Evolutionary conservation across 768 basidiomycete species (phyloP), one percentile per base, ranked within the genome.

Genomic region (Grammothele lineata): DNA sequence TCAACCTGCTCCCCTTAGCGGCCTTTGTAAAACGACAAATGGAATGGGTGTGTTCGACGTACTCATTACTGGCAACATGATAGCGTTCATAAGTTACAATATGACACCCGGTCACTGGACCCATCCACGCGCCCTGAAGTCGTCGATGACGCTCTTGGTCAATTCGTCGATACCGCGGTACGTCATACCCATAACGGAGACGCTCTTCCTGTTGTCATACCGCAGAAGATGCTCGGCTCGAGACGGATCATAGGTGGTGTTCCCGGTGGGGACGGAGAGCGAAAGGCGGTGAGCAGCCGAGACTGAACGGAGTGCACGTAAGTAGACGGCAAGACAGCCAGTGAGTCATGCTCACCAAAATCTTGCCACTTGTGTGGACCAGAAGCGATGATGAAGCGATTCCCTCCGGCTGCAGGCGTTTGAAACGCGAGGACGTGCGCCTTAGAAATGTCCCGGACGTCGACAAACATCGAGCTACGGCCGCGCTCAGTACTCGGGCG

Each of bases 361-460:
- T 59, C 58, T 23, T 57, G 56, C 50, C 55, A 54, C 48, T 59
- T 59, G 40, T 33, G 57, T 0, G 50, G 34, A 3, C 52, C 54
- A 1, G 44, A 43, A 21, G 42, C 46, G 37, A 64, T 57, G 53
- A 73, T 65, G 66, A 72, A 68, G 34, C 74, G 58, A 45, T 74
- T 54, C 10, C 68, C 68, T 4, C 60, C 64, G 2, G 72, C 72
- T 24, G 61, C 64, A 11, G 58, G 54, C 17, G 57, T 57, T 35
- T 60, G 25, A 37, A 70, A 41, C 7, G 64, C 60, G 7, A 62
- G 55, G 22, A 60, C 56, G 39, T 70, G 67, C 2, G 64, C 56
- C 12, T 43, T 17, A 0, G 64, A 67, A 11, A 68, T 55, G 46
- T 71, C 70, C 12, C 70, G 57, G 15, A 70, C 70, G 49, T 71